Conservation (phyloP, 1,139 yeast species). For the Zhuliangozyma parablackwelliae region DNA sequence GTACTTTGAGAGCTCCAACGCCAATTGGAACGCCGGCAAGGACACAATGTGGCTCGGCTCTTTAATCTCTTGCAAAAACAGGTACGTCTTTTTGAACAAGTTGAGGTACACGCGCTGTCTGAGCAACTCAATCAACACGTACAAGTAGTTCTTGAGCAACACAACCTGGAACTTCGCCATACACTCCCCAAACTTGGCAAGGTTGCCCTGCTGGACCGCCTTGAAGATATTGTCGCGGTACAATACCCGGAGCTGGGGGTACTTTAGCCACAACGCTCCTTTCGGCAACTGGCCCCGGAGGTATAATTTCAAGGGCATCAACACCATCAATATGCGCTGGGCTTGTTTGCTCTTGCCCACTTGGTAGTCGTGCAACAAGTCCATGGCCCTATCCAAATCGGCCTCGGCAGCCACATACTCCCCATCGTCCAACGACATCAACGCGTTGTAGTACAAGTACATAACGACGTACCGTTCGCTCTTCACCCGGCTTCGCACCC, state of each 20-base stretch:
- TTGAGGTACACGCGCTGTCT: conserved; percentile 49
- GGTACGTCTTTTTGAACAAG: conserved; percentile 48
- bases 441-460: conserved; percentile 63
- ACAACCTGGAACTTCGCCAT: conserved; percentile 43
- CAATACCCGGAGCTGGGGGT: conserved; percentile 38
- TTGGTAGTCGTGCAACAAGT: conserved; percentile 19
- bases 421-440: conserved; percentile 59
- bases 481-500: conserved; percentile 44
- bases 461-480: conserved; percentile 53
- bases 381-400: conserved; percentile 47
- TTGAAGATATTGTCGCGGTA: conserved; percentile 47
- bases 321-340: conserved; percentile 41
- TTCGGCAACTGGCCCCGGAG: conserved; percentile 41
- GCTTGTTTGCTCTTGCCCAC: conserved; percentile 19
- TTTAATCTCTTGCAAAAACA: conserved; percentile 29
- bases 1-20: conserved; percentile 36
- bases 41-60: conserved; percentile 35
- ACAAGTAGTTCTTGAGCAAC: conserved; percentile 58
- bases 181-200: conserved; percentile 42
- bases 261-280: conserved; percentile 34
- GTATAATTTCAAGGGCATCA: conserved; percentile 54
- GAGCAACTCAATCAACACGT: conserved; percentile 55
- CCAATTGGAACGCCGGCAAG: conserved; percentile 42
- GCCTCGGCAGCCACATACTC: conserved; percentile 49
- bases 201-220: conserved; percentile 53